Conservation (phyloP, 202 grass and related monocot genomes). For the Carex arenaria region DNA sequence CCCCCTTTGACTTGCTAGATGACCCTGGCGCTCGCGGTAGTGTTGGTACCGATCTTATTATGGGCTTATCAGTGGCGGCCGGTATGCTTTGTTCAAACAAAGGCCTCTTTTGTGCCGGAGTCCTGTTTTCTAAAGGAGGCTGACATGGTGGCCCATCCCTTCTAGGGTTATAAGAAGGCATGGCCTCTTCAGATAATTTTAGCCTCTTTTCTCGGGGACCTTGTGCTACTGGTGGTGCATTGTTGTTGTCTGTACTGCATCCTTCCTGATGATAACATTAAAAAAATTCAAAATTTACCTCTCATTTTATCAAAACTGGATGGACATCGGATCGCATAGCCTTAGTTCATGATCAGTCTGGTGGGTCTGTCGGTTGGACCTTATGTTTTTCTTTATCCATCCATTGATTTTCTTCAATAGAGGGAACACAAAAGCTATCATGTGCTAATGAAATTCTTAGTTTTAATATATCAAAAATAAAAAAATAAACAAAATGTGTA, state of each 20-base stretch:
- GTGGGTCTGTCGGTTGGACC: neutral
- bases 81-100: neutral
- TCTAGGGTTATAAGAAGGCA: neutral
- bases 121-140: neutral
- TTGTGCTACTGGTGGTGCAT: neutral
- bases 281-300: conserved; percentile 10
- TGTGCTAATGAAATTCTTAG: too few relatives aligned
- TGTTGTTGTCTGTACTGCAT: neutral
- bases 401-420: too few relatives aligned
- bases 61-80: neutral
- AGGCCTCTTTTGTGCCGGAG: neutral
- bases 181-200: conserved; percentile 8
- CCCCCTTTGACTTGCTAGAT: neutral
- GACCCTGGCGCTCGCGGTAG: neutral
- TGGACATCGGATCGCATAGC: neutral
- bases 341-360: neutral
- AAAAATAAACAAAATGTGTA: too few relatives aligned
- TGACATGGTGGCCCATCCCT: neutral
- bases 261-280: conserved; percentile 17
- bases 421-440: too few relatives aligned
- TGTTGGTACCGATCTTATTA: neutral
- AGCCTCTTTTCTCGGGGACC: conserved; percentile 7
- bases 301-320: neutral
- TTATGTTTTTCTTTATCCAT: neutral
- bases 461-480: too few relatives aligned